Evolutionary conservation across 2,329 filamentous ascomycete species (phyloP).

Genomic region (Nemania serpens): DNA sequence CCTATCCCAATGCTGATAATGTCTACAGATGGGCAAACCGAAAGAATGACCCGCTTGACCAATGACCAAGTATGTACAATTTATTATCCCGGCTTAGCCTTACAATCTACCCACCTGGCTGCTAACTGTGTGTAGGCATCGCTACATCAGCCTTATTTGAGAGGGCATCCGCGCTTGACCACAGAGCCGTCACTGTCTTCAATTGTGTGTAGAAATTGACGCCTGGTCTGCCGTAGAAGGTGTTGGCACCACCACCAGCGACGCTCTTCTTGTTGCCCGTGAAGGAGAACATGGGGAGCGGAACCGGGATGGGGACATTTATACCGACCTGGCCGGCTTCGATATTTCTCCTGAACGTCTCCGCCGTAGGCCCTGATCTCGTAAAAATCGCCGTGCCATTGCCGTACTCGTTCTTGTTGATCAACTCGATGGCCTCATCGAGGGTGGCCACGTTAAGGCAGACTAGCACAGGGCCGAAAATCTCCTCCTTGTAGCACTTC

Average conservation of each 20-base stretch:
- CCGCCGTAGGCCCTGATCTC: conserved; percentile 74
- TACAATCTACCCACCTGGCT: not conserved
- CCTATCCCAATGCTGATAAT: not conserved
- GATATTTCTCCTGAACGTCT: conserved; percentile 78
- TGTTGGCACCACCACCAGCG: conserved; percentile 88
- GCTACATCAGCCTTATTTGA: conserved; percentile 82
- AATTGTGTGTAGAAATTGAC: conserved; percentile 95
- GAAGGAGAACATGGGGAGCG: conserved; percentile 73
- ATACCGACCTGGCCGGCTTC: conserved; percentile 86
- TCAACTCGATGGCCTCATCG: conserved; percentile 78
- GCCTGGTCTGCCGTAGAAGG: conserved; percentile 93
- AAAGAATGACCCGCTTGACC: not conserved
- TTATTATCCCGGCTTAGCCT: not conserved
- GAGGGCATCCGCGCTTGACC: conserved; percentile 84
- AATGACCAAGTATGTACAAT: not conserved
- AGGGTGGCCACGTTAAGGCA: conserved; percentile 79
- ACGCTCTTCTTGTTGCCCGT: conserved; percentile 86
- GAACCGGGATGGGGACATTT: conserved; percentile 79
- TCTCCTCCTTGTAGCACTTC: conserved; percentile 84
- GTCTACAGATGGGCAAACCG: not conserved
- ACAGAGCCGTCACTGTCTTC: conserved; percentile 95
- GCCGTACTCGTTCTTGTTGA: conserved; percentile 86
- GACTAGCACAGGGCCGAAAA: conserved; percentile 83
- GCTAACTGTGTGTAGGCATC: conserved; percentile 70
- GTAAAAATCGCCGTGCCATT: conserved; percentile 89